Evolutionary conservation across 2,329 filamentous ascomycete genomes (phyloP).

Genomic region (Trichoderma arundinaceum): DNA sequence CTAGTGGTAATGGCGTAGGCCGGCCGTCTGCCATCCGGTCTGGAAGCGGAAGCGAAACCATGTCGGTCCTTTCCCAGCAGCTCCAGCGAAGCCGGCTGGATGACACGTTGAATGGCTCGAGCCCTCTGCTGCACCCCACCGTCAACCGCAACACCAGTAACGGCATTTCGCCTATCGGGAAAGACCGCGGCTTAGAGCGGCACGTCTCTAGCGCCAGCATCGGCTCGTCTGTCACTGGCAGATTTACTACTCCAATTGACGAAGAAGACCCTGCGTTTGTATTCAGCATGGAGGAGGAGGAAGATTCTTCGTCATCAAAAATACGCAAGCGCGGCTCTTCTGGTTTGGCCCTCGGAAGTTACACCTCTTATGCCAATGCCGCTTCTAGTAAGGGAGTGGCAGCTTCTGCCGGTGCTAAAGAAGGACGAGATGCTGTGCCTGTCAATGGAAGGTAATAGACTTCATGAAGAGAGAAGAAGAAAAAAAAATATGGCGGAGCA

Average conservation of each 20-base stretch:
- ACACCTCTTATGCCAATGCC: slow-evolving; percentile 50
- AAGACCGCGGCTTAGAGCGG: slow-evolving; percentile 56
- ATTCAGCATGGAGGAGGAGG: slow-evolving; percentile 69
- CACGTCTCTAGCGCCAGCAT: slow-evolving; percentile 66
- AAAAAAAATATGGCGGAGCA: slow-evolving; percentile 22
- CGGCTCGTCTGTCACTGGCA: slow-evolving; percentile 58
- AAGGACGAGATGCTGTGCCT: slow-evolving; percentile 39
- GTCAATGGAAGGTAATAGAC: slow-evolving; percentile 43
- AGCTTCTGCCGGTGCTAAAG: slow-evolving; percentile 40
- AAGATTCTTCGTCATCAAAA: slow-evolving; percentile 55
- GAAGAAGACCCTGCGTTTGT: slow-evolving; percentile 69
- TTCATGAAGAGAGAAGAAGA: slow-evolving; percentile 2
- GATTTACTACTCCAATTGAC: slow-evolving; percentile 69
- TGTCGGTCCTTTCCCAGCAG: slow-evolving; percentile 66
- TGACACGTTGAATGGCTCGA: slow-evolving; percentile 52
- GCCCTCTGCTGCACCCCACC: slow-evolving; percentile 59
- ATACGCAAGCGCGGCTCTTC: slow-evolving; percentile 57
- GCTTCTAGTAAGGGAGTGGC: slow-evolving; percentile 40
- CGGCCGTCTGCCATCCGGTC: slow-evolving; percentile 49
- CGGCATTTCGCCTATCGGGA: slow-evolving; percentile 48
- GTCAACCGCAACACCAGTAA: slow-evolving; percentile 50
- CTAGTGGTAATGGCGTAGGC: slow-evolving; percentile 46
- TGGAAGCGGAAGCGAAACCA: slow-evolving; percentile 55
- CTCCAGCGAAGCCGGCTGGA: slow-evolving; percentile 64
- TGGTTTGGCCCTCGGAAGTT: slow-evolving; percentile 47